Evolutionary conservation across 2,329 filamentous ascomycete genomes (phyloP).

Genomic region (Myriosclerotinia curreyana): DNA sequence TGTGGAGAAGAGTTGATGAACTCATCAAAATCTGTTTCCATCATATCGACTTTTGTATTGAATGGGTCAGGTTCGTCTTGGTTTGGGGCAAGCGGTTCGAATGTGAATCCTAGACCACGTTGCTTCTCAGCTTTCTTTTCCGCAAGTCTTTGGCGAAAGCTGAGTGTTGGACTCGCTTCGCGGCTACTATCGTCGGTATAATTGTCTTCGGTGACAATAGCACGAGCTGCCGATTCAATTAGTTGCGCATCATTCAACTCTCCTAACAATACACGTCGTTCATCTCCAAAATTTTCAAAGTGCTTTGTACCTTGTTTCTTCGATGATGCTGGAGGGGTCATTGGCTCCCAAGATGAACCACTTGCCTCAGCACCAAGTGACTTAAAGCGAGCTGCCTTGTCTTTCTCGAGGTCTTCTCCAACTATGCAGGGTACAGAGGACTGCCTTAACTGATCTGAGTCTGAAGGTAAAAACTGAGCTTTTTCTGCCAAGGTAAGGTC

Average conservation of each 20-base stretch:
- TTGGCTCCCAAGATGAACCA: conserved; percentile 4
- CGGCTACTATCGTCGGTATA: conserved; percentile 11
- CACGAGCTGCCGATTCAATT: conserved; percentile 5
- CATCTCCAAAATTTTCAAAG: background rate
- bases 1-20: background rate
- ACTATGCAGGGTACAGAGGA: background rate
- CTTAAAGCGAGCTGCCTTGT: background rate
- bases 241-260: background rate
- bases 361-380: background rate
- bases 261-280: background rate
- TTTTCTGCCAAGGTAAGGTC: background rate
- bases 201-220: background rate
- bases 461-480: background rate
- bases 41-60: background rate
- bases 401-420: background rate
- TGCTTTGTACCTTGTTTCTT: background rate
- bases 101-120: background rate
- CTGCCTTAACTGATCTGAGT: background rate
- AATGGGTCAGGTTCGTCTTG: background rate
- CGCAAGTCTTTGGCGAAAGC: background rate
- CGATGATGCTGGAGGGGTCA: conserved; percentile 7
- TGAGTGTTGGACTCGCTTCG: conserved; percentile 1
- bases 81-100: background rate
- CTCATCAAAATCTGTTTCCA: conserved; percentile 4
- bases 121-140: background rate